Conservation (phyloP, 1,139 yeast genomes). For the Geotrichum restrictum region DNA sequence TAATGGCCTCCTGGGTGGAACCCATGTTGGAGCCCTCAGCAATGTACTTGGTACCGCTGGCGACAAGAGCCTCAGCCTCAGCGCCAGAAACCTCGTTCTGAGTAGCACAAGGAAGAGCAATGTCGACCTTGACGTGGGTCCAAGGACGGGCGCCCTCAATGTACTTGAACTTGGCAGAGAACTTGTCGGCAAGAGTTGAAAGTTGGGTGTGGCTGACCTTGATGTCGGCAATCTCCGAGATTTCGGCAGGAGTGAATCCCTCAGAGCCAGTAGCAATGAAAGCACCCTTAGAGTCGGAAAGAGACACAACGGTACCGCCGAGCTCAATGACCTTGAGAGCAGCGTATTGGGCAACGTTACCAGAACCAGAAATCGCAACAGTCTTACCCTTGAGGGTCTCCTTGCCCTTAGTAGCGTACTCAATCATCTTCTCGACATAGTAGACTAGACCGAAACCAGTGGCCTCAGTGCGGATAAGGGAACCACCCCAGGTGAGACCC, state of each 20-base stretch:
- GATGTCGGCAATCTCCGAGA: constrained; percentile 71
- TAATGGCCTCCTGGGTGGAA: constrained; percentile 94
- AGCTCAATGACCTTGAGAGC: constrained; percentile 95
- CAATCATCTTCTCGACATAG: constrained; percentile 97
- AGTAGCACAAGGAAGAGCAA: constrained; percentile 97
- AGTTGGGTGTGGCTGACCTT: constrained; percentile 78
- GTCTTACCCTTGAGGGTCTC: constrained; percentile 88
- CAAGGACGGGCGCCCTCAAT: constrained; percentile 95
- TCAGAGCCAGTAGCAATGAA: constrained; percentile 51
- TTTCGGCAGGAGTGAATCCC: constrained; percentile 82
- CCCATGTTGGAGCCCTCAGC: constrained; percentile 99
- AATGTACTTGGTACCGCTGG: constrained; percentile 85
- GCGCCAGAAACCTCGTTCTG: constrained; percentile 97
- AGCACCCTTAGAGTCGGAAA: constrained; percentile 92
- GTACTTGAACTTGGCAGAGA: constrained; percentile 57
- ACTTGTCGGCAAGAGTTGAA: constrained; percentile 59
- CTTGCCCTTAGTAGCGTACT: constrained; percentile 82
- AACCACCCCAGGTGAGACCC: constrained; percentile 98
- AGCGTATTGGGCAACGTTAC: constrained; percentile 98
- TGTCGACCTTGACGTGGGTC: constrained; percentile 84
- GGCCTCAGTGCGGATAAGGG: constrained; percentile 97
- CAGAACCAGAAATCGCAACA: constrained; percentile 95
- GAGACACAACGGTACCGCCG: constrained; percentile 90
- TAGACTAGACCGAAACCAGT: constrained; percentile 97
- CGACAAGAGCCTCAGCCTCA: constrained; percentile 91